Conservation (phyloP, 805 yeast genomes). For the Kluyveromyces lactis region DNA sequence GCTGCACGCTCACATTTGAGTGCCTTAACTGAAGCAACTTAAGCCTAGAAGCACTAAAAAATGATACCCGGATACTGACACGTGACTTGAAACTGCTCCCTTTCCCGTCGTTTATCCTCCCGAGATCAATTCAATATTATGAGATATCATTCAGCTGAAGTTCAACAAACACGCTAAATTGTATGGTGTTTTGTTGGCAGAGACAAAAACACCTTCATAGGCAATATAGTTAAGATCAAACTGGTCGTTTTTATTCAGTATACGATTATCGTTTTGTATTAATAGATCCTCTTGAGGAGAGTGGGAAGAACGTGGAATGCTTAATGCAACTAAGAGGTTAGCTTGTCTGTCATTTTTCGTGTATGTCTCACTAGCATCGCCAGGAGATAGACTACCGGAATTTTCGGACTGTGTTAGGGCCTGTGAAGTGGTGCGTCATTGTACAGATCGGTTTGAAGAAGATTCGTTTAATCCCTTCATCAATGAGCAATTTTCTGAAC, state of each 20-base stretch:
- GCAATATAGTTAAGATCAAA: too few species aligned
- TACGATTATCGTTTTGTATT: too few species aligned
- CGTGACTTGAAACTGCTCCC: neutral
- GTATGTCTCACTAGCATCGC: slow-evolving; percentile 33
- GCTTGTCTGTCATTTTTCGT: too few species aligned
- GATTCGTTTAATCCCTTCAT: slow-evolving; percentile 21
- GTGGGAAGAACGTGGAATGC: too few species aligned
- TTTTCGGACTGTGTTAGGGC: slow-evolving; percentile 47
- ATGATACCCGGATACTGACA: neutral
- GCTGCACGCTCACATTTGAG: slow-evolving; percentile 12
- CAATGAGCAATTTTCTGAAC: slow-evolving; percentile 14
- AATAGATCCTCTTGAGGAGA: too few species aligned
- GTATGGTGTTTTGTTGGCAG: too few species aligned
- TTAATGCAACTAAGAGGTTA: too few species aligned
- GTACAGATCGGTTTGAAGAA: slow-evolving; percentile 14
- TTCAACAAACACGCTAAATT: too few species aligned
- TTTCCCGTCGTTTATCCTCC: neutral
- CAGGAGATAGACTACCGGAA: slow-evolving; percentile 53
- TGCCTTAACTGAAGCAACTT: slow-evolving; percentile 4
- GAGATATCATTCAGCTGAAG: too few species aligned
- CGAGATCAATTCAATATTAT: too few species aligned
- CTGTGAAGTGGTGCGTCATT: slow-evolving; percentile 32
- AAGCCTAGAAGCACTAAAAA: neutral
- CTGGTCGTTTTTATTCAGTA: too few species aligned
- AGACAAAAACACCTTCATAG: too few species aligned